Evolutionary conservation across 371 early-diverging fungal genomes (phyloP), one percentile per base, ranked within the genome.

Genomic region (Mucor irregularis): DNA sequence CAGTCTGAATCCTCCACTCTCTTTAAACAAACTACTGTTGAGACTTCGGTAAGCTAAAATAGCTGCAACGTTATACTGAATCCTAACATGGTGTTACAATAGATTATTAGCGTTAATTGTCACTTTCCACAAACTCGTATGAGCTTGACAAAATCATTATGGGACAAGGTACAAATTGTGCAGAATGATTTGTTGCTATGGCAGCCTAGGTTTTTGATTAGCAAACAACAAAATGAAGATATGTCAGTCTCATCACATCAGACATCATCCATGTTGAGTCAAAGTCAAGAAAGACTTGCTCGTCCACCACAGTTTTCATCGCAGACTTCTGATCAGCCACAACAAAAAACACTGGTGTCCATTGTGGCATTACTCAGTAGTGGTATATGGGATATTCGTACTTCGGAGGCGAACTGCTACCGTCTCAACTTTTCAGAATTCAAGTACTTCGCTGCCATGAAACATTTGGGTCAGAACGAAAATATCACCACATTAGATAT

Each of bases 171-270:
- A 2, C 89, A 89, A 57, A 75, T 86, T 17, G 65, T 91, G 21
- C 71, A 87, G 40, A 91, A 90, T 55, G 90, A 89, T 45, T 59
- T 90, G 22, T 46, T 83, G 33, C 55, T 87, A 26, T 91, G 90
- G 90, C 79, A 81, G 45, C 84, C 79, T 11, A 61, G 49, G 24
- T 82, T 74, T 49, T 39, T 74, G 5, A 38, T 42, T 19, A 34
- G 8, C 13, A 37, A 54, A 45, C 61, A 46, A 24, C 37, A 37
- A 13, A 26, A 21, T 2, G 29, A 53, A 8, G 52, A 52, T 11
- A 6, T 52, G 14, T 52, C 52, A 0, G 39, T 42, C 3, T 51
- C 30, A 9, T 13, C 24, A 21, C 42, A 42, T 14, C 44, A 44
- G 6, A 38, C 50, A 6, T 68, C 73, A 14, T 69, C 69, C 30